Evolutionary conservation across 2,329 filamentous ascomycete species (phyloP), one percentile per base, ranked within the genome.

Genomic region (Fusarium sp.): DNA sequence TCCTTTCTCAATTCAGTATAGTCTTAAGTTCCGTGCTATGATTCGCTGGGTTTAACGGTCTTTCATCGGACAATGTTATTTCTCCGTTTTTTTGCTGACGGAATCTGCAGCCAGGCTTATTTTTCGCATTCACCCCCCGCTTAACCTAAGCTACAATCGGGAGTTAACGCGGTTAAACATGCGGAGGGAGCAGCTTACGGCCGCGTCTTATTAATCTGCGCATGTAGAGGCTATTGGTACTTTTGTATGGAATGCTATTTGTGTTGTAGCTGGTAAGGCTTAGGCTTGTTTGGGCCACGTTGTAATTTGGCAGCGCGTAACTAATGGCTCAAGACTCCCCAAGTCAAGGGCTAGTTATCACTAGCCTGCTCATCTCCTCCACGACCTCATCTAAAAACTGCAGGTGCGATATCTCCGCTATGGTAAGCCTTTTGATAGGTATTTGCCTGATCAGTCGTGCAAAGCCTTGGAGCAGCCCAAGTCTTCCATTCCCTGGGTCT

Each of bases 311-410:
- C 27, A 27, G 7, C 27, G 27, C 27, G 7, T n/a, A n/a, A n/a
- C n/a, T n/a, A n/a, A n/a, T n/a, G n/a, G 19, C 10, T n/a, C 0
- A 11, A 11, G 6, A n/a, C 4, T 16, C 7, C 5, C 7, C 5
- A 21, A 9, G 0, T 46, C 19, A 29, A 4, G 5, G 4, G 18
- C 15, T 2, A 0, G 2, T 0, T 7, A 1, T 4, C 3, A 54
- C 41, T 7, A 66, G 18, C 10, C 29, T 41, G 0, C 45, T 33
- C 54, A 67, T 66, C 0, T 67, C 62, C 7, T 27, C 25, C 3
- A 54, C 41, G 5, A 66, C 15, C 5, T 51, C 46, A 1, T 67
- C 52, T 1, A 60, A 42, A 1, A 60, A 66, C 0, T 51, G 39
- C 5, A 67, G 9, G 8, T 67, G 64, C 2, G 62, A 60, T 19